Conservation (phyloP, 495 filamentous ascomycete species). For the Entonaema liquescens region DNA sequence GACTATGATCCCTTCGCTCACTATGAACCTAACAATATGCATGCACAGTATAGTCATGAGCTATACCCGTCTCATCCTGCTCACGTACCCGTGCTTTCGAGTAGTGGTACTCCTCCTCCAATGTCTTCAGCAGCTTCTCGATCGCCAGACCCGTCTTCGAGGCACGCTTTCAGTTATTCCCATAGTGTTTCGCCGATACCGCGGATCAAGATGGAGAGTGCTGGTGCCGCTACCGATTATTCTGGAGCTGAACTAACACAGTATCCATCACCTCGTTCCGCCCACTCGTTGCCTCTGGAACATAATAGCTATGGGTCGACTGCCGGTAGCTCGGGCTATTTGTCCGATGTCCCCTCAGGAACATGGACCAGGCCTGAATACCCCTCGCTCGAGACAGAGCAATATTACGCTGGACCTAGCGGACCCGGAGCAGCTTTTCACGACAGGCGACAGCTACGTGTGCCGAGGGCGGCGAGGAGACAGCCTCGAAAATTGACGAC, state of each 20-base stretch:
- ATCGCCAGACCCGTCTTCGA: constrained; percentile 51
- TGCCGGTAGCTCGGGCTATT: constrained; percentile 55
- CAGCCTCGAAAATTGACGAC: constrained; percentile 69
- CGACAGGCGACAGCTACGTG: constrained; percentile 48
- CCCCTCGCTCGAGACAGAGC: constrained; percentile 50
- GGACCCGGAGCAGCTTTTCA: constrained; percentile 45
- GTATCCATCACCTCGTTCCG: constrained; percentile 58
- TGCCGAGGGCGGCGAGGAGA: constrained; percentile 52
- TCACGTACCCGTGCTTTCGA: constrained; percentile 47
- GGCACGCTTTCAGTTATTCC: constrained; percentile 49
- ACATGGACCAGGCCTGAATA: constrained; percentile 62
- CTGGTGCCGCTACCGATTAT: constrained; percentile 48
- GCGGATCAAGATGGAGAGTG: constrained; percentile 61
- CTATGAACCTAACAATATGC: constrained; percentile 49
- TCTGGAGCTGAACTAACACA: constrained; percentile 53
- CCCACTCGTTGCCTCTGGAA: constrained; percentile 53
- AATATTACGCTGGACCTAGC: constrained; percentile 48
- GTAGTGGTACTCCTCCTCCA: constrained; percentile 49
- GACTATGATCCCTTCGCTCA: constrained; percentile 63
- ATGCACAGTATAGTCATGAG: constrained; percentile 57
- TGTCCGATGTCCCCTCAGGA: constrained; percentile 57
- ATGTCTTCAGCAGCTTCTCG: constrained; percentile 53
- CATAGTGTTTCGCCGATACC: constrained; percentile 53
- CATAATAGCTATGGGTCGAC: constrained; percentile 47
- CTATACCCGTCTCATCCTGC: constrained; percentile 53